Base-by-base conservation (phyloP, 345 rosid genomes). In the Trapa incisa region DNA sequence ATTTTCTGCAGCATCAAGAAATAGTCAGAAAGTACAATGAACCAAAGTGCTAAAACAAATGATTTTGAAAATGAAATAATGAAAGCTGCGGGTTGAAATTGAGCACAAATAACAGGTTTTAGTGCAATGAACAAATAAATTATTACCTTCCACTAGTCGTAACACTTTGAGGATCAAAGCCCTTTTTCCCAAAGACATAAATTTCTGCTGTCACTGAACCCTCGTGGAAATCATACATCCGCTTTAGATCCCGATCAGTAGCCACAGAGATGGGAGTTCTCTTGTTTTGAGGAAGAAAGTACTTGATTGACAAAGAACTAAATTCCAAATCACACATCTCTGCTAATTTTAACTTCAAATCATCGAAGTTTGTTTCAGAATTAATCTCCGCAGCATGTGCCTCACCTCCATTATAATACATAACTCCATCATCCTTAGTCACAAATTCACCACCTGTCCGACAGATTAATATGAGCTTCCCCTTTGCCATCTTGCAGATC, bases 401-500 rank as follows among this genome's bases (percentile, higher is more conserved):
- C 70, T 86, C 91, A 69, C 98, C 98, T 16, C 96, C 96, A 61
- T 61, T 69, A 74, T 92, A 92, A 32, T 80, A 82, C 78, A 86
- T 67, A 67, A 82, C 72, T 32, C 96, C 93, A 75, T 88, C 93
- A 69, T 83, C 84, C 56, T 81, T 80, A 14, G 84, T 79, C 70
- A 67, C 78, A 77, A 92, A 89, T 71, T 82, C 84, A 42, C 97
- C 98, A 6, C 96, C 91, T 43, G 73, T 82, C 80, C 85, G 97
- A 78, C 96, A 92, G 67, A 92, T 89, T 74, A 92, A 68, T 72
- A 89, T 89, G 65, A 92, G 96, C 85, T 92, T 92, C 57, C 80
- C 89, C 82, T 80, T 84, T 9, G 82, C 87, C 98, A 92, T 92
- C 69, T 41, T 71, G 32, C 56, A 64, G 37, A 65, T 22, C 74